Evolutionary conservation across 1,284 basidiomycete species (phyloP), one percentile per base, ranked within the genome.

Genomic region (Fomitiporia mediterranea): DNA sequence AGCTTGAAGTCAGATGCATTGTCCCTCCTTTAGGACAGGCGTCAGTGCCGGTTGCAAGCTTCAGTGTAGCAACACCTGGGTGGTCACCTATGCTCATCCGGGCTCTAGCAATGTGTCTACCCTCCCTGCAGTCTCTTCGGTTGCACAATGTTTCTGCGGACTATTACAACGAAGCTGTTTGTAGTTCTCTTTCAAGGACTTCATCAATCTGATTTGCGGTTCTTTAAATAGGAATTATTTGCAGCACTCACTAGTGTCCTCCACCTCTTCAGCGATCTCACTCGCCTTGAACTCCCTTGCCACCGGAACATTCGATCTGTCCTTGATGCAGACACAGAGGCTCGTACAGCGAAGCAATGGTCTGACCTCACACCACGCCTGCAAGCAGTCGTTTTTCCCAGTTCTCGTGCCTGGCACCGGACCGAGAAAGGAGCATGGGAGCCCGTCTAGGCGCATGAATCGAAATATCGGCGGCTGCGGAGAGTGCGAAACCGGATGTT

Each of bases 51-150:
- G 40, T 55, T 13, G 21, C 37, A 19, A 59, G 40, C 43, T 60
- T 60, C 51, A 60, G 58, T 43, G 49, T 50, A 38, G 58, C 58
- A 30, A 60, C 58, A 19, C 55, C 55, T 13, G 54, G 54, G 21
- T 60, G 58, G 55, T 60, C 58, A 15, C 53, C 55, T 28, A 49
- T 50, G 3, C 55, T 60, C 17, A 30, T 55, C 11, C 51, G 53
- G 9, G 51, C 57, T 4, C 23, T 59, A 13, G 57, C 57, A 15
- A 34, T 32, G 25, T 51, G 43, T 27, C 47, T 59, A 3, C 57
- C 57, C 13, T 27, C 35, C 19, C 32, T 59, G 15, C 53, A 51
- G 19, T 59, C 53, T 19, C 17, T 59, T 11, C 57, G 57, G 11
- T 35, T 59, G n/a, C 53, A 55, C 19, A 59, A 59, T 30, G 40